These are phyloP conservation scores for Raddia distichophylla DNA, from an alignment of 176 grass and related monocot genomes.

Conservation along the genomic window DNA sequence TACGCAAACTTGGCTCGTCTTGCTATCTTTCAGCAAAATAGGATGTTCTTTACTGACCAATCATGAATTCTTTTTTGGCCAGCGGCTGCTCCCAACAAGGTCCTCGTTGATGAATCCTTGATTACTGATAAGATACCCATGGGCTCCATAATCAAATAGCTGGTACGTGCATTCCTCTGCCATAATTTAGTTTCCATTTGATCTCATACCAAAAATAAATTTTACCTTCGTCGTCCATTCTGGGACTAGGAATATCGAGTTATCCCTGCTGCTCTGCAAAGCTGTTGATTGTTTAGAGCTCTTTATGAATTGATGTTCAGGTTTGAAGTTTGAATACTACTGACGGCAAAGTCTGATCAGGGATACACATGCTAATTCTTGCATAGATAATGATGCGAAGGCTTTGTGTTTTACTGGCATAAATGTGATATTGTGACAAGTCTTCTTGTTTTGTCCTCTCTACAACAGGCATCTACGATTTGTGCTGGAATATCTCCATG, in stretches of 20 bases:
- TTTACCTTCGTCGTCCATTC: conserved; percentile 23
- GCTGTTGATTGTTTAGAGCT: neutral
- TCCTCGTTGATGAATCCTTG: conserved; percentile 6
- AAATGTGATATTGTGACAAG: conserved; percentile 19
- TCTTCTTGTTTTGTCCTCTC: neutral
- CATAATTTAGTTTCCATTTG: neutral
- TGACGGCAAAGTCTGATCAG: conserved; percentile 17
- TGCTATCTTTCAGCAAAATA: neutral
- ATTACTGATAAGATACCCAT: conserved; percentile 7
- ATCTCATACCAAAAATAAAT: neutral
- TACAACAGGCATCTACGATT: neutral
- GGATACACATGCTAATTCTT: neutral
- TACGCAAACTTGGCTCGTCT: neutral
- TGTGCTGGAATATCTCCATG: conserved; percentile 17
- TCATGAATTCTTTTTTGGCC: neutral
- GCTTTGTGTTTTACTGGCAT: neutral
- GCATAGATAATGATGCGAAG: neutral
- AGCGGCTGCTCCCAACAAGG: neutral
- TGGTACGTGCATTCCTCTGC: neutral
- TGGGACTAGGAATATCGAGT: conserved; percentile 3
- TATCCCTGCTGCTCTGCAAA: conserved; percentile 7
- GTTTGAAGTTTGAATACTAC: conserved; percentile 38
- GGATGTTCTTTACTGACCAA: neutral
- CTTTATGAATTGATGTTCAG: neutral
- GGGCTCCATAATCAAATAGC: neutral